phyloP scores from a whole-genome alignment of 148 eudicot species.

The Polygonum maritimum region DNA sequence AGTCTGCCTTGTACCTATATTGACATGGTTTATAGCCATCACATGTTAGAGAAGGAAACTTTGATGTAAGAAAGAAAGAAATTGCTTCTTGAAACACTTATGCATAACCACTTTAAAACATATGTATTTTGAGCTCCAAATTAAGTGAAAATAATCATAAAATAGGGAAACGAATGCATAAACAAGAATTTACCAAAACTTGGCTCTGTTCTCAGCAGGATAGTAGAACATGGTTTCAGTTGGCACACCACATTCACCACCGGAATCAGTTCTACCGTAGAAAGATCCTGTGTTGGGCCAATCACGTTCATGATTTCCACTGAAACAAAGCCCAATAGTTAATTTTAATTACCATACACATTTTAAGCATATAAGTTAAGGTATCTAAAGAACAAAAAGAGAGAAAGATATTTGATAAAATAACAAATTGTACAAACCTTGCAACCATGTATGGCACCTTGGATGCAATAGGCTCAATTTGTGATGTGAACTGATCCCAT shows the following conservation, averaged over 20 bases:
- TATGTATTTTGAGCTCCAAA: too few species aligned
- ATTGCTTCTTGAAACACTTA: too few species aligned
- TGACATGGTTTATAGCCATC: background rate
- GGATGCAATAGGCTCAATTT: constrained; percentile 79
- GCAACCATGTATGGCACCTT: constrained; percentile 79
- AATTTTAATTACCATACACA: background rate
- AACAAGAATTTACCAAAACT: constrained; percentile 47
- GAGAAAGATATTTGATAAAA: background rate
- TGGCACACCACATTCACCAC: constrained; percentile 90
- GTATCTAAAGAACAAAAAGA: background rate
- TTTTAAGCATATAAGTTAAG: background rate
- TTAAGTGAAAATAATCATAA: background rate
- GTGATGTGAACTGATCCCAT: constrained; percentile 93
- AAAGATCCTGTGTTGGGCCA: constrained; percentile 76
- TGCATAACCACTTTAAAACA: too few species aligned
- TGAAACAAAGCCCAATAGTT: constrained; percentile 8
- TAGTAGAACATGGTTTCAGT: constrained; percentile 80
- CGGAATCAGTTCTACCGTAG: constrained; percentile 53
- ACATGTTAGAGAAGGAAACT: background rate
- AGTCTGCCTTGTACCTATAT: constrained; percentile 70
- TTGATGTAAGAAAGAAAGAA: too few species aligned
- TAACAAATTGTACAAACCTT: constrained; percentile 33
- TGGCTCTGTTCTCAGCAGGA: constrained; percentile 83
- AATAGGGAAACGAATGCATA: background rate
- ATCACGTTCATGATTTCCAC: constrained; percentile 94